These are phyloP conservation scores for Limnanthes douglasii DNA, from an alignment of 345 rosid species.

Conservation along the genomic window DNA sequence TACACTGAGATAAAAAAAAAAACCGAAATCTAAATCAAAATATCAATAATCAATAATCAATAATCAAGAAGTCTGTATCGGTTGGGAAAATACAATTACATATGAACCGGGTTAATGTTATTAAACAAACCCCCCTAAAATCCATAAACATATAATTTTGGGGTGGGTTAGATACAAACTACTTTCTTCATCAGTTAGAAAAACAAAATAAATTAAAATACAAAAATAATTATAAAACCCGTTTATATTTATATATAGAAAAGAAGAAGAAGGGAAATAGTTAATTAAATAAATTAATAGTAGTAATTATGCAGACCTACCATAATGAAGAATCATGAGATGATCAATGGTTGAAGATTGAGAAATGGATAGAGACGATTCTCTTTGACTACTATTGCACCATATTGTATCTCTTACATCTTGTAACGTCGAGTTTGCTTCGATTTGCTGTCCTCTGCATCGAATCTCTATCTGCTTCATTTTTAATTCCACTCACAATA, in stretches of 20 bases:
- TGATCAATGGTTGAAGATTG: conserved; percentile 51
- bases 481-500: not conserved
- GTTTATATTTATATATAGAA: too few species aligned
- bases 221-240: conserved; percentile 10
- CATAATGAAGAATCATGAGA: conserved; percentile 89
- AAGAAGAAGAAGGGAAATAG: too few species aligned
- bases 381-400: conserved; percentile 35
- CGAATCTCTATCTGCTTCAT: conserved; percentile 76
- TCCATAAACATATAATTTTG: too few species aligned
- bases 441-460: conserved; percentile 87
- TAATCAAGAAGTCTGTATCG: too few species aligned
- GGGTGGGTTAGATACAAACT: too few species aligned
- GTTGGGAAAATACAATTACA: too few species aligned
- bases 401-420: conserved; percentile 92
- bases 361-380: conserved; percentile 18
- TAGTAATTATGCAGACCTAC: conserved; percentile 18
- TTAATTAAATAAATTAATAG: conserved; percentile 8
- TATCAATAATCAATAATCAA: too few species aligned
- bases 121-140: too few species aligned
- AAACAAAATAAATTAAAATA: not conserved
- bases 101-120: too few species aligned
- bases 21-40: too few species aligned
- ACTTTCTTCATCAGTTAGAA: too few species aligned
- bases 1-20: too few species aligned
- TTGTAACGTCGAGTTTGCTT: conserved; percentile 77